Evolutionary conservation across 805 yeast species (phyloP).

Genomic region (Spathaspora passalidarum): DNA sequence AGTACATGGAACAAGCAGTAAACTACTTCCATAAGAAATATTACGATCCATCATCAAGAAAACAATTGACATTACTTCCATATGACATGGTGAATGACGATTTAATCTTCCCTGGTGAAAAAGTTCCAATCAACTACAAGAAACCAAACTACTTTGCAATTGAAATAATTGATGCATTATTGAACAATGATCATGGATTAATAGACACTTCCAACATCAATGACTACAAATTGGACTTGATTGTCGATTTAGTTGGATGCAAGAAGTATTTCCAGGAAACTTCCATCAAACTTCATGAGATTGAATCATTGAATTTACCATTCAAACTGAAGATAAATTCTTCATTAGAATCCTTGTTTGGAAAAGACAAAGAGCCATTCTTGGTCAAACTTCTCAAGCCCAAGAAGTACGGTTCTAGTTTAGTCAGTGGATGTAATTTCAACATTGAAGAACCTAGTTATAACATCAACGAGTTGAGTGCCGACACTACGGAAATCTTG

Average conservation of each 20-base stretch:
- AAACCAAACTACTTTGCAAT: slow-evolving; percentile 36
- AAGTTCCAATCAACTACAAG: slow-evolving; percentile 31
- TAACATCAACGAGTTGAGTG: slow-evolving; percentile 25
- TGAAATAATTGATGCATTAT: slow-evolving; percentile 31
- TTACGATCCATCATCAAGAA: slow-evolving; percentile 19
- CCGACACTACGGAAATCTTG: slow-evolving; percentile 13
- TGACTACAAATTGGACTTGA: slow-evolving; percentile 30
- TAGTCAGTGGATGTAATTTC: slow-evolving; percentile 36
- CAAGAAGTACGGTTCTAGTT: slow-evolving; percentile 26
- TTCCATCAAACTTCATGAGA: slow-evolving; percentile 22
- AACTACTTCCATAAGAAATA: slow-evolving; percentile 14
- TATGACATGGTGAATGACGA: slow-evolving; percentile 35
- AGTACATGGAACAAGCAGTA: slow-evolving; percentile 19
- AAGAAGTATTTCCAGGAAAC: slow-evolving; percentile 33
- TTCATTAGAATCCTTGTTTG: slow-evolving; percentile 18
- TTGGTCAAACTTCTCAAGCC: slow-evolving; percentile 36
- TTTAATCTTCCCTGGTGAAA: slow-evolving; percentile 33
- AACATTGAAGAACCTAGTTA: slow-evolving; percentile 29
- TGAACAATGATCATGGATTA: slow-evolving; percentile 11
- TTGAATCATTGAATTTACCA: slow-evolving; percentile 31
- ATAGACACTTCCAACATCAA: slow-evolving; percentile 19
- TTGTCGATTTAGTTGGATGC: slow-evolving; percentile 41
- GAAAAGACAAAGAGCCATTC: slow-evolving; percentile 28
- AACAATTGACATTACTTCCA: slow-evolving; percentile 24
- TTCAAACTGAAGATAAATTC: slow-evolving; percentile 15